Conservation (phyloP, 2,329 filamentous ascomycete genomes). For the Trichoderma sp. region DNA sequence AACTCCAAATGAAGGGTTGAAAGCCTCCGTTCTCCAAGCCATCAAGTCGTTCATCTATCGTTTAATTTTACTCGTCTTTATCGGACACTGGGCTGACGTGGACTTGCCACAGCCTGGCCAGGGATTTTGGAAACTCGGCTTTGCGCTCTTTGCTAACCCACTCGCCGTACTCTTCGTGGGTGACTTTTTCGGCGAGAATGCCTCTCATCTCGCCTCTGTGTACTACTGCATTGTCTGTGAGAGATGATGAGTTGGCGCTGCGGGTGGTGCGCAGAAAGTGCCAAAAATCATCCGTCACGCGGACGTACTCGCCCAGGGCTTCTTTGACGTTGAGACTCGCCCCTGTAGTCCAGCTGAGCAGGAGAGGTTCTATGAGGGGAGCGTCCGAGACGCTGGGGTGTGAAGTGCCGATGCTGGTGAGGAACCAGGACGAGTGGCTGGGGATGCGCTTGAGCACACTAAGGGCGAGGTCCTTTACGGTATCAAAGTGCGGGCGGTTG, state of each 20-base stretch:
- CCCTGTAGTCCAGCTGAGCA: slow-evolving; percentile 65
- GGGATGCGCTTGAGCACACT: slow-evolving; percentile 49
- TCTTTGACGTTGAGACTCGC: slow-evolving; percentile 58
- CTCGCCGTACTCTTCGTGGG: slow-evolving; percentile 46
- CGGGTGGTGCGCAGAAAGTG: slow-evolving; percentile 44
- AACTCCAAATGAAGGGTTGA: no score
- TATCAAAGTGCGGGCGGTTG: slow-evolving; percentile 66
- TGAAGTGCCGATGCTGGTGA: slow-evolving; percentile 58
- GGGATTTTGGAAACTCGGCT: slow-evolving; percentile 39
- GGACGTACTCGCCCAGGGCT: slow-evolving; percentile 63
- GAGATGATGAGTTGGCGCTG: background rate
- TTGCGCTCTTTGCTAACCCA: slow-evolving; percentile 46
- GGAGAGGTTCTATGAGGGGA: slow-evolving; percentile 63
- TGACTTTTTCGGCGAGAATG: slow-evolving; percentile 55
- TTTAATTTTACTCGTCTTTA: background rate
- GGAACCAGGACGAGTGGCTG: slow-evolving; percentile 55
- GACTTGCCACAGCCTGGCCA: slow-evolving; percentile 49
- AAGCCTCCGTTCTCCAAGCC: background rate
- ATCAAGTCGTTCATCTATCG: background rate
- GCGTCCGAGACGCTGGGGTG: slow-evolving; percentile 71
- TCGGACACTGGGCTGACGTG: slow-evolving; percentile 43
- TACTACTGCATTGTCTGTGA: background rate
- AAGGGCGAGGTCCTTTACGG: slow-evolving; percentile 60
- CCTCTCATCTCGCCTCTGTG: slow-evolving; percentile 43
- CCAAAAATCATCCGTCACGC: slow-evolving; percentile 61